A percentile compares a stretch with the other conserved stretches of the same genome.
Conservation (phyloP, 2,329 filamentous ascomycete genomes). For the Cercospora janseana region DNA sequence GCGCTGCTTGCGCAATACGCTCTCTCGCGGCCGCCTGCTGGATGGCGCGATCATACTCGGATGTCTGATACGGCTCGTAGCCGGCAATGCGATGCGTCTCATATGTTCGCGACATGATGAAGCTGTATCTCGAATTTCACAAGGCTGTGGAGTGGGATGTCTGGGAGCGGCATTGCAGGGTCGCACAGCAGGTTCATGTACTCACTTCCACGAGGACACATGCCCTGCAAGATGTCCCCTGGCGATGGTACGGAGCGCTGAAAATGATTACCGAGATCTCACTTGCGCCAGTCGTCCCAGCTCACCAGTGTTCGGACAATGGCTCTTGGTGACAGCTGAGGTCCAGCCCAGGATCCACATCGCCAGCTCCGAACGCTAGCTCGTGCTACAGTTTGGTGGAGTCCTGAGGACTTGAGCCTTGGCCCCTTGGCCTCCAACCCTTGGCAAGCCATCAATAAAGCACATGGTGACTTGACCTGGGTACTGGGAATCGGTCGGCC, state of each 20-base stretch:
- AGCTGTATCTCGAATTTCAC: neutral
- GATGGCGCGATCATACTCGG: constrained; percentile 11
- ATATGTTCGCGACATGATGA: constrained; percentile 6
- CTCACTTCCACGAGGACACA: constrained; percentile 7
- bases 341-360: constrained; percentile 4
- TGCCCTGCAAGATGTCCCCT: neutral
- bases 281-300: constrained; percentile 1
- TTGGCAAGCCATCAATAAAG: too few species aligned
- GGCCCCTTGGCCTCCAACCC: too few species aligned
- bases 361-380: neutral
- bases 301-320: neutral
- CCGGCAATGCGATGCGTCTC: neutral
- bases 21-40: constrained; percentile 8
- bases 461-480: too few species aligned
- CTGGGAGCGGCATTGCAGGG: neutral
- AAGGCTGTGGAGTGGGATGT: neutral
- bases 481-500: too few species aligned
- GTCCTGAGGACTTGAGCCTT: neutral
- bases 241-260: constrained; percentile 6
- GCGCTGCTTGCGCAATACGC: neutral
- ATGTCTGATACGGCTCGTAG: constrained; percentile 13
- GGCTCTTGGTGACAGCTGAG: neutral
- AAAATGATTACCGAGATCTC: constrained; percentile 8
- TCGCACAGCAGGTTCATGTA: constrained; percentile 13
- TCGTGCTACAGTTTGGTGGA: constrained; percentile 3